Percentiles rank a stretch among this genome's conserved stretches.
phyloP scores from a whole-genome alignment of 768 basidiomycete species.

The Boletus reticulatus region DNA sequence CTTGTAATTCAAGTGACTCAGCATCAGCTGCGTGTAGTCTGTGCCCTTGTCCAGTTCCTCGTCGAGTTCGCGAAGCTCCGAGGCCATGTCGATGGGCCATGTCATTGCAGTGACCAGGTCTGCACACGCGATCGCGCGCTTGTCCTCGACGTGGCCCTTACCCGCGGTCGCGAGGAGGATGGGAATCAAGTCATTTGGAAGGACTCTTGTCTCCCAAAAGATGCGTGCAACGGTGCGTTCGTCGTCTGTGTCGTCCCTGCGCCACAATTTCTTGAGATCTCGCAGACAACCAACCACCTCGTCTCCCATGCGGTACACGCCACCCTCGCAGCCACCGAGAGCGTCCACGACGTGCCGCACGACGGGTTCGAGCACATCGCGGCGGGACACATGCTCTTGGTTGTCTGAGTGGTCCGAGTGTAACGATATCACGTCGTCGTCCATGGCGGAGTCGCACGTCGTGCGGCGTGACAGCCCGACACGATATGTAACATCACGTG shows the following conservation, averaged over 20 bases:
- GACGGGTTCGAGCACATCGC: slow-evolving; percentile 61
- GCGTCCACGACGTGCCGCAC: slow-evolving; percentile 77
- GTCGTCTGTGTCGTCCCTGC: slow-evolving; percentile 95
- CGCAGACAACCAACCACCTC: slow-evolving; percentile 82
- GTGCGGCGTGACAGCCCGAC: slow-evolving; percentile 19
- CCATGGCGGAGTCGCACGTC: slow-evolving; percentile 12
- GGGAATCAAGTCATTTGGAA: slow-evolving; percentile 85
- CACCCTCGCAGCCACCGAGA: slow-evolving; percentile 70
- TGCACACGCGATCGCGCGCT: slow-evolving; percentile 75
- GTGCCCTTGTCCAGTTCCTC: slow-evolving; percentile 76
- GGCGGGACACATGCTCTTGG: slow-evolving; percentile 38
- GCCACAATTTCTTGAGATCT: slow-evolving; percentile 94
- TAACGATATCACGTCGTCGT: slow-evolving; percentile 36
- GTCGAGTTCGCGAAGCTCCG: slow-evolving; percentile 88
- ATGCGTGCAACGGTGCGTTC: slow-evolving; percentile 94
- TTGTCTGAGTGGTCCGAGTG: slow-evolving; percentile 27
- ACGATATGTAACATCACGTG: slow-evolving; percentile 32
- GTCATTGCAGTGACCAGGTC: slow-evolving; percentile 97
- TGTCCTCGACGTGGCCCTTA: slow-evolving; percentile 74
- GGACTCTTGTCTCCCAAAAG: slow-evolving; percentile 83
- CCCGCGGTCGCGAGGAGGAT: slow-evolving; percentile 82
- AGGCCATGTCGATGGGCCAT: slow-evolving; percentile 96
- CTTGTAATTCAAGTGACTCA: slow-evolving; percentile 90
- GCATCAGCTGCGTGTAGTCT: slow-evolving; percentile 83
- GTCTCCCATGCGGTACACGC: slow-evolving; percentile 74